Evolutionary conservation across 164 flowering plant genomes (phyloP).

Genomic region (Chimonanthus salicifolius): DNA sequence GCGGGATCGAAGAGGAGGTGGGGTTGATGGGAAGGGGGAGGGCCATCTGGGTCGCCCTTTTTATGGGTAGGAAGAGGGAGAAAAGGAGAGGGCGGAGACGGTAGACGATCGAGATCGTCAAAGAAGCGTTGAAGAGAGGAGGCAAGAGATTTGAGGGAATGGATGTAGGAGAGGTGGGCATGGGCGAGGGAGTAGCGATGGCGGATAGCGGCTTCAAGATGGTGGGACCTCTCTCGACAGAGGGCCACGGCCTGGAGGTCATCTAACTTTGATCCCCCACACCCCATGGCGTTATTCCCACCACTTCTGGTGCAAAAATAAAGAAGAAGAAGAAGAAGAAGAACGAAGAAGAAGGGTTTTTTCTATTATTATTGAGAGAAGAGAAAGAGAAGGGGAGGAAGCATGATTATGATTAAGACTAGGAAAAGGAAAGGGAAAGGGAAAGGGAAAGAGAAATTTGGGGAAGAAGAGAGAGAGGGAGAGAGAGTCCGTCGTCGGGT

Average conservation of each 20-base stretch:
- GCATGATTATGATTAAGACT: background rate
- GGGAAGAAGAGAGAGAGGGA: background rate
- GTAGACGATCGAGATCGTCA: constrained; percentile 10
- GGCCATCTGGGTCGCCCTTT: constrained; percentile 15
- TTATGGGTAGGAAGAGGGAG: constrained; percentile 14
- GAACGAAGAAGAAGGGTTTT: background rate
- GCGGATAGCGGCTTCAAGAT: constrained; percentile 36
- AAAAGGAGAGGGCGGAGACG: constrained; percentile 11
- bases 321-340: no score
- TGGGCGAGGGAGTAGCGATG: constrained; percentile 33
- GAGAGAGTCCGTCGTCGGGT: background rate
- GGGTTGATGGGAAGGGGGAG: background rate
- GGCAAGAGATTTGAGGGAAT: constrained; percentile 30
- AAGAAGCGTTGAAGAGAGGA: constrained; percentile 30
- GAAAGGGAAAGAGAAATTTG: background rate
- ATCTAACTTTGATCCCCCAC: constrained; percentile 42
- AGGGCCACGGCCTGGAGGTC: constrained; percentile 43
- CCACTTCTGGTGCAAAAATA: background rate
- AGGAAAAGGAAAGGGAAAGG: background rate
- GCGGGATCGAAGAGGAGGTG: background rate
- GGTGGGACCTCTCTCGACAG: constrained; percentile 47
- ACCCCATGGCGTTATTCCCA: constrained; percentile 34
- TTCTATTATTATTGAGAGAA: background rate
- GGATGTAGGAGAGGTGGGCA: constrained; percentile 33
- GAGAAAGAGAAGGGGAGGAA: background rate